Conservation (phyloP, 2,329 filamentous ascomycete genomes). For the Teratosphaeriaceae sp. region DNA sequence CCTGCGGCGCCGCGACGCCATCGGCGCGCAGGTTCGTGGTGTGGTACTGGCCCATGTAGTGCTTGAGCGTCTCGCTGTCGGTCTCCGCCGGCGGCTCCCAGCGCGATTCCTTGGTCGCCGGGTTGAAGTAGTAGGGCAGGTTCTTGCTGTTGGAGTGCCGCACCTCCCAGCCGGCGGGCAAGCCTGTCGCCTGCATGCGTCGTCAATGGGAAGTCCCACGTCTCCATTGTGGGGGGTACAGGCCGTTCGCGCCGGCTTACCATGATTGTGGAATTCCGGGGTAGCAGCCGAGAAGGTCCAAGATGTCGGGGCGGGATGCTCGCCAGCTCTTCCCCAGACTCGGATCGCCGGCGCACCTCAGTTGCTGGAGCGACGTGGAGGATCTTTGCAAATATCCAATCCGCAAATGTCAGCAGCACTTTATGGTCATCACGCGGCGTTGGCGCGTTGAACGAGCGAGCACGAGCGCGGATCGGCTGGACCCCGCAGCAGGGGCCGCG, state of each 20-base stretch:
- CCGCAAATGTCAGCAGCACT: no score
- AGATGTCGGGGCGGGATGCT: no score
- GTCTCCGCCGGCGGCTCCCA: conserved; percentile 91
- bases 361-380: no score
- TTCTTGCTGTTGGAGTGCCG: conserved; percentile 98
- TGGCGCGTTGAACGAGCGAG: no score
- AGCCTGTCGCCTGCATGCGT: conserved; percentile 5
- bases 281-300: no score
- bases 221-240: background rate
- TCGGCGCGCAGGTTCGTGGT: conserved; percentile 38
- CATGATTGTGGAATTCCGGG: conserved; percentile 2
- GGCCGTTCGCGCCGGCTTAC: conserved; percentile 3
- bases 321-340: background rate
- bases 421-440: no score
- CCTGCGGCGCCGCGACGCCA: conserved; percentile 19
- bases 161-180: conserved; percentile 54
- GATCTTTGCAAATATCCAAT: no score
- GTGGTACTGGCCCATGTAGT: conserved; percentile 88
- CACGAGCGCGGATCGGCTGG: no score
- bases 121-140: conserved; percentile 98
- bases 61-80: conserved; percentile 86
- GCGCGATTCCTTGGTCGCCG: conserved; percentile 74
- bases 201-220: background rate
- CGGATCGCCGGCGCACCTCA: no score
- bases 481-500: no score